These are phyloP conservation scores for Colletotrichum brevisporum DNA, from an alignment of 2,329 filamentous ascomycete species.

Conservation along the genomic window DNA sequence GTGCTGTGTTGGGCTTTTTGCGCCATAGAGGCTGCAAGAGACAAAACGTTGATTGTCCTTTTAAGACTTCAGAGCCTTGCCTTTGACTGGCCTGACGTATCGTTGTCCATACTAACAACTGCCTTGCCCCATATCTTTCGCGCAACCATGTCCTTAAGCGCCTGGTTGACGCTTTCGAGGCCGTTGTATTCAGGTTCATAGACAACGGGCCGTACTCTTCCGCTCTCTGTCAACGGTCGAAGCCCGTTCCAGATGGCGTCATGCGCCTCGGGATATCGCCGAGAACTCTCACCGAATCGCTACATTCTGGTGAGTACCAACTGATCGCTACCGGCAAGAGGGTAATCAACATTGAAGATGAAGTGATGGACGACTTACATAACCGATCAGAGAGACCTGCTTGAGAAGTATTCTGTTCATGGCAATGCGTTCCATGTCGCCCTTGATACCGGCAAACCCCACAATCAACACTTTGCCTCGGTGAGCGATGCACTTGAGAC, in stretches of 20 bases:
- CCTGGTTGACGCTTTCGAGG: slow-evolving; percentile 62
- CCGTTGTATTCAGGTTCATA: slow-evolving; percentile 64
- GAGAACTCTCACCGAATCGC: slow-evolving; percentile 70
- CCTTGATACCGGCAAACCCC: slow-evolving; percentile 69
- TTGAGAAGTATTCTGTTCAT: slow-evolving; percentile 70
- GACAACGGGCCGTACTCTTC: slow-evolving; percentile 64
- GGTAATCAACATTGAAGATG: not conserved
- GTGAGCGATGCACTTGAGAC: slow-evolving; percentile 67
- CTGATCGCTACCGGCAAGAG: not conserved
- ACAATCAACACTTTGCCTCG: slow-evolving; percentile 68
- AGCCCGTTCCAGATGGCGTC: slow-evolving; percentile 66
- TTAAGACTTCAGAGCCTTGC: slow-evolving; percentile 14
- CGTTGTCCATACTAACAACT: slow-evolving; percentile 59
- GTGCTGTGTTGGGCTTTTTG: slow-evolving; percentile 1
- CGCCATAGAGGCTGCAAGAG: not conserved
- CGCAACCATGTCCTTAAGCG: slow-evolving; percentile 64
- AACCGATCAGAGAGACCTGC: slow-evolving; percentile 66
- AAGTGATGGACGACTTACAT: slow-evolving; percentile 53
- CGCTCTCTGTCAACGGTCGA: slow-evolving; percentile 60
- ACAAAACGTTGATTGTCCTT: not conserved
- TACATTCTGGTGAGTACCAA: slow-evolving; percentile 41
- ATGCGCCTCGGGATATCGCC: slow-evolving; percentile 62
- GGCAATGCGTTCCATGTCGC: slow-evolving; percentile 66
- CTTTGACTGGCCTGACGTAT: slow-evolving; percentile 13
- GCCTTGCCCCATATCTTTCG: slow-evolving; percentile 70